Base-by-base conservation (phyloP, 345 rosid species). In the Populus pruinosa region DNA sequence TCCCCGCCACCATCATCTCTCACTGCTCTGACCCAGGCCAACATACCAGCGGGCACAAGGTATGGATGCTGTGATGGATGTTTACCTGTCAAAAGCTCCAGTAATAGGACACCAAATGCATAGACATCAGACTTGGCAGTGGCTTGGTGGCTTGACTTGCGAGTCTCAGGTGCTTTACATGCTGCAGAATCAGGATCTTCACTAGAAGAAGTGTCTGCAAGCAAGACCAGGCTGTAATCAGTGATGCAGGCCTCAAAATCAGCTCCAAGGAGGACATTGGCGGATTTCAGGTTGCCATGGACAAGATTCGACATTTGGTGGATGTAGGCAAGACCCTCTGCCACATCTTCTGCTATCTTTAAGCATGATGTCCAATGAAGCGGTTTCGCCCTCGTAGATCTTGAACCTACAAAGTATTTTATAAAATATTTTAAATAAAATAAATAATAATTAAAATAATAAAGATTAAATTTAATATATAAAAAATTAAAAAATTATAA, bases 341-440 rank as follows among this genome's bases (percentile, higher is more conserved):
- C 96, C 66, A 91, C 96, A 84, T 93, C 99, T 80, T 93, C 99
- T n/a, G 98, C 96, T 79, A 96, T 93, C 85, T 96, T 96, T 69
- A 96, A 85, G 84, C 98, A 93, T 29, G 99, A 96, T 50, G 99
- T 92, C 98, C 98, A 96, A 67, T 93, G 98, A 68, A 93, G 91
- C 49, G 98, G 98, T 83, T 90, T 96, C 36, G 97, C 93, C 80
- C 93, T 88, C 18, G 89, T 82, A 0, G 98, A 88, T 89, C 97
- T 87, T 63, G 98, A 93, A 81, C 97, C 99, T 95, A 87, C 76
- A n/a, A n/a, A n/a, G n/a, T n/a, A n/a, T n/a, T 27, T 27, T 1
- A 27, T 27, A 27, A 27, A 27, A 0, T 27, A 27, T 27, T 1
- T 27, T 1, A 1, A 27, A 27, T 27, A 27, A 27, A 27, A 27